Evolutionary conservation across 768 basidiomycete genomes (phyloP).

Genomic region (Pleurotus tuoliensis): DNA sequence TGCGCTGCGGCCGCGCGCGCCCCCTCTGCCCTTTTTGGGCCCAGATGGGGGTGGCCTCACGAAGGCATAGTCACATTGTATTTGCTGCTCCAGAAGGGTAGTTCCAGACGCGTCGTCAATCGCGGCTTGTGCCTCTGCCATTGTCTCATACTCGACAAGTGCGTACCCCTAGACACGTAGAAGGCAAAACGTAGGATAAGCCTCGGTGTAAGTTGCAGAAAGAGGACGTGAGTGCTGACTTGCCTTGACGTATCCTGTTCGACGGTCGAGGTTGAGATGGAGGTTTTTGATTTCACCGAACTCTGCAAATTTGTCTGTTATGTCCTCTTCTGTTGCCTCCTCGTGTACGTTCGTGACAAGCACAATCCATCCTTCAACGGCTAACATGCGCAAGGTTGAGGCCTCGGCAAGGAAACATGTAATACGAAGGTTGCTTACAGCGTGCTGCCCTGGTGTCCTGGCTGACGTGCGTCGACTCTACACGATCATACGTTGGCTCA

Average conservation of each 20-base stretch:
- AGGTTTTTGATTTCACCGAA: slow-evolving; percentile 98
- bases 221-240: slow-evolving; percentile 25
- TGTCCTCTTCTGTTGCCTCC: slow-evolving; percentile 96
- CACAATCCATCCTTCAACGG: slow-evolving; percentile 99
- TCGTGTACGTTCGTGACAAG: slow-evolving; percentile 96
- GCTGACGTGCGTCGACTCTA: slow-evolving; percentile 64
- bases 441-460: slow-evolving; percentile 79
- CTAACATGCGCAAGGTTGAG: slow-evolving; percentile 35
- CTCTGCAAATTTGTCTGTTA: slow-evolving; percentile 94
- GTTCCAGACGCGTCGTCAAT: slow-evolving; percentile 88
- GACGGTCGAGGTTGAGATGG: slow-evolving; percentile 92
- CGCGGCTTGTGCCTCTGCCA: slow-evolving; percentile 90
- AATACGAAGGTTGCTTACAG: slow-evolving; percentile 46
- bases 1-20: slow-evolving; percentile 71
- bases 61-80: slow-evolving; percentile 92
- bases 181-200: neutral
- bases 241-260: slow-evolving; percentile 95
- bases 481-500: slow-evolving; percentile 77
- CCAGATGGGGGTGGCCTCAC: slow-evolving; percentile 84
- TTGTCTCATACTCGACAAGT: slow-evolving; percentile 94
- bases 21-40: slow-evolving; percentile 67
- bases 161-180: slow-evolving; percentile 80
- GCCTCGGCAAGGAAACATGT: slow-evolving; percentile 11
- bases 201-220: slow-evolving; percentile 1
- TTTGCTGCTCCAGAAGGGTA: slow-evolving; percentile 75